Evolutionary conservation across 768 basidiomycete genomes (phyloP).

Genomic region (Termitomyces sp.): DNA sequence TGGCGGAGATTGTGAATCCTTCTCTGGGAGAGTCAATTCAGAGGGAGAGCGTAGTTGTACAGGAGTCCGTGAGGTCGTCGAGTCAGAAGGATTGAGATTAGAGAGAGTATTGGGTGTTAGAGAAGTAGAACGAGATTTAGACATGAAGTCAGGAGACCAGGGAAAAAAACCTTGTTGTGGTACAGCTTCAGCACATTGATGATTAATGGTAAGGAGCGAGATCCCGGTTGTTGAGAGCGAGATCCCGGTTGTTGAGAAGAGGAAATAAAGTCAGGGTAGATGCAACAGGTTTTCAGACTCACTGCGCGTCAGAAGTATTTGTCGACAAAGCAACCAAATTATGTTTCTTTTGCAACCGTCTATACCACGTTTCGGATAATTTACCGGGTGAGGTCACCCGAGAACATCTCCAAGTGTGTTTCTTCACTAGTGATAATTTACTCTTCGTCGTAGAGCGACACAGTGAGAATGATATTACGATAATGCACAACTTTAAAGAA

Average conservation of each 20-base stretch:
- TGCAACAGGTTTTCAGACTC: constrained; percentile 14
- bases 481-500: neutral
- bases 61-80: constrained; percentile 38
- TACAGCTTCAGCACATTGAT: constrained; percentile 37
- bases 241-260: constrained; percentile 10
- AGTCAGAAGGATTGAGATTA: constrained; percentile 24
- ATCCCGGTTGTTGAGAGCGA: too few relatives aligned
- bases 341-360: constrained; percentile 14
- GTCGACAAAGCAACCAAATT: constrained; percentile 15
- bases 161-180: constrained; percentile 30
- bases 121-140: constrained; percentile 40
- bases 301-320: constrained; percentile 11
- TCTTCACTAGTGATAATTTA: neutral
- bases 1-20: constrained; percentile 17
- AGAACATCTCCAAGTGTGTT: constrained; percentile 5
- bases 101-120: constrained; percentile 35
- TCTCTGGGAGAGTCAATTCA: constrained; percentile 14
- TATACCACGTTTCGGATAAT: constrained; percentile 1
- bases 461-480: neutral
- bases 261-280: constrained; percentile 15
- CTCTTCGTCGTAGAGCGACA: constrained; percentile 3
- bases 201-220: constrained; percentile 22
- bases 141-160: constrained; percentile 36
- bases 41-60: constrained; percentile 31
- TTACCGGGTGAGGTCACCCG: constrained; percentile 3